Conservation (phyloP, 108 stramenopile species). For the Skeletonema costatum region DNA sequence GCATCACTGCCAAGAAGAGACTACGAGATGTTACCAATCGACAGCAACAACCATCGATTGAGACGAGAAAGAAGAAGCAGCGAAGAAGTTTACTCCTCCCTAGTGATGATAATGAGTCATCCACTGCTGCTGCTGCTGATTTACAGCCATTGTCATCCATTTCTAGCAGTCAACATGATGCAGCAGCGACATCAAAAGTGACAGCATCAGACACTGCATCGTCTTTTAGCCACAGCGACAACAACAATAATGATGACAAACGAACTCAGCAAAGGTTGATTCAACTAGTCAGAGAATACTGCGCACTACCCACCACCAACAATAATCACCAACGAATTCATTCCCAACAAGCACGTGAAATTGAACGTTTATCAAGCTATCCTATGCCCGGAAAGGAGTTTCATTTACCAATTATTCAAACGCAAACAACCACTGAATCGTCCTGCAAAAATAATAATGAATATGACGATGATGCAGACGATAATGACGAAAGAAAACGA, state of each 20-base stretch:
- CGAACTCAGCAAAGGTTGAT: background rate
- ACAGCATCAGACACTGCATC: background rate
- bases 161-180: background rate
- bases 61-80: background rate
- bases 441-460: background rate
- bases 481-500: background rate
- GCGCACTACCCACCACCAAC: slow-evolving; percentile 8
- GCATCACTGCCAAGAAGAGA: background rate
- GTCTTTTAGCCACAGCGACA: background rate
- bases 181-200: background rate
- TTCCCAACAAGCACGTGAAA: slow-evolving; percentile 11
- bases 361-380: slow-evolving; percentile 24
- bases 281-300: slow-evolving; percentile 30
- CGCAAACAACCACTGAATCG: background rate
- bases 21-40: slow-evolving; percentile 20
- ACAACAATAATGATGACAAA: background rate
- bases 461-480: background rate
- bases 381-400: slow-evolving; percentile 20
- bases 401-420: background rate
- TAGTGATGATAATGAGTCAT: background rate
- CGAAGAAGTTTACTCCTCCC: slow-evolving; percentile 27
- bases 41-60: background rate
- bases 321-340: background rate
- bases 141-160: background rate
- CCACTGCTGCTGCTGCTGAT: background rate